Conservation (phyloP, 2,329 filamentous ascomycete species). For the Chrysosporium queenslandicum region DNA sequence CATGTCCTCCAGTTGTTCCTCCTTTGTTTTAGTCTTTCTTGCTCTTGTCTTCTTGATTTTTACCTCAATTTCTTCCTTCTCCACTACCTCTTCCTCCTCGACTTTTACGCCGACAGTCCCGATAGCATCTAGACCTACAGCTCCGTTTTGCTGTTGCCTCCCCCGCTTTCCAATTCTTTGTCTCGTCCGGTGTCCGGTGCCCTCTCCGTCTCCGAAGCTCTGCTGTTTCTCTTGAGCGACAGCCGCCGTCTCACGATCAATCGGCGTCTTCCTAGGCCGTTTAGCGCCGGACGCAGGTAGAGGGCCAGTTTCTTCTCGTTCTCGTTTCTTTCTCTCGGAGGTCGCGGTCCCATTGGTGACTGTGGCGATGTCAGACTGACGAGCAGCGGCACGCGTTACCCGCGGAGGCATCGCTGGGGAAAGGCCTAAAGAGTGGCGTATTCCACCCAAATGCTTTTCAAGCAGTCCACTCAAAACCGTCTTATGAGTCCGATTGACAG, state of each 20-base stretch:
- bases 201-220: no score
- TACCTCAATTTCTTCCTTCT: constrained; percentile 17
- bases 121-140: neutral
- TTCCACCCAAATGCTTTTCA: no score
- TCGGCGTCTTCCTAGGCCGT: neutral
- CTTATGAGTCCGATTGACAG: neutral
- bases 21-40: constrained; percentile 43
- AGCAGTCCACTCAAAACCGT: no score
- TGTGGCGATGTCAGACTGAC: constrained; percentile 6
- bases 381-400: constrained; percentile 4
- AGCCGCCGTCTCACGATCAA: neutral
- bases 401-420: constrained; percentile 6
- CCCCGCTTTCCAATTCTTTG: neutral
- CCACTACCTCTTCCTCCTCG: constrained; percentile 16
- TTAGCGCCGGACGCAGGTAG: neutral
- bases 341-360: neutral
- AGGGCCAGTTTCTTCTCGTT: neutral
- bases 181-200: neutral
- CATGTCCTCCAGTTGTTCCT: constrained; percentile 7
- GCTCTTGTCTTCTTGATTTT: constrained; percentile 20
- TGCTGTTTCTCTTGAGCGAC: no score
- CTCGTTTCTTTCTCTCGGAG: neutral
- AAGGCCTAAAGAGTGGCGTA: no score
- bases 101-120: neutral
- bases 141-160: neutral